Evolutionary conservation across 78 protist species (phyloP).

Genomic region (Dictyostelium firmibasis): DNA sequence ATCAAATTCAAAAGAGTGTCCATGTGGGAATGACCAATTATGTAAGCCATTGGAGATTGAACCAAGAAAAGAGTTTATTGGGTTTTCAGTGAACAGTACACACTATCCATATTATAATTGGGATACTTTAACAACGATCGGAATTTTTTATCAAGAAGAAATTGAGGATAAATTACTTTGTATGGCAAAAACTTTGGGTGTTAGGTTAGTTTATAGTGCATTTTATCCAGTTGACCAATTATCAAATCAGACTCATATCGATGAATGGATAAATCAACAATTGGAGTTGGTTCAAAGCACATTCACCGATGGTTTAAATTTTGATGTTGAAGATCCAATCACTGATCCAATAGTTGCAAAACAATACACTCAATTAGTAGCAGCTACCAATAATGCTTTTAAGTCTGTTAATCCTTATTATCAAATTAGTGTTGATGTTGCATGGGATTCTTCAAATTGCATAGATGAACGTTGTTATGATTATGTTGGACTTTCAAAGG

Average conservation of each 20-base stretch:
- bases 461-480: constrained; percentile 82
- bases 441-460: constrained; percentile 81
- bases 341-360: background rate
- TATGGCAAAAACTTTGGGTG: constrained; percentile 13
- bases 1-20: constrained; percentile 16
- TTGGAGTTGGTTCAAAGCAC: constrained; percentile 1
- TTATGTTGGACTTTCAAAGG: constrained; percentile 43
- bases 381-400: constrained; percentile 9
- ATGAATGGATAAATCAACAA: constrained; percentile 27
- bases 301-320: constrained; percentile 65
- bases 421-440: constrained; percentile 77
- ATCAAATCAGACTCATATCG: background rate
- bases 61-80: constrained; percentile 37
- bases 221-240: constrained; percentile 34
- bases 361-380: constrained; percentile 50
- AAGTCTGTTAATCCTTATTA: constrained; percentile 31
- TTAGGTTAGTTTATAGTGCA: constrained; percentile 32
- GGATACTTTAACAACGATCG: constrained; percentile 20
- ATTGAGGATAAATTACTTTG: constrained; percentile 29
- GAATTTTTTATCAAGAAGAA: background rate
- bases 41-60: constrained; percentile 33
- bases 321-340: constrained; percentile 74
- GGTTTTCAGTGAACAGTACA: background rate
- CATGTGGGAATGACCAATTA: background rate
- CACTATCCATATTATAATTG: constrained; percentile 27